These are phyloP conservation scores for Arthrinium phaeospermum DNA, from an alignment of 2,329 filamentous ascomycete species.

Conservation along the genomic window DNA sequence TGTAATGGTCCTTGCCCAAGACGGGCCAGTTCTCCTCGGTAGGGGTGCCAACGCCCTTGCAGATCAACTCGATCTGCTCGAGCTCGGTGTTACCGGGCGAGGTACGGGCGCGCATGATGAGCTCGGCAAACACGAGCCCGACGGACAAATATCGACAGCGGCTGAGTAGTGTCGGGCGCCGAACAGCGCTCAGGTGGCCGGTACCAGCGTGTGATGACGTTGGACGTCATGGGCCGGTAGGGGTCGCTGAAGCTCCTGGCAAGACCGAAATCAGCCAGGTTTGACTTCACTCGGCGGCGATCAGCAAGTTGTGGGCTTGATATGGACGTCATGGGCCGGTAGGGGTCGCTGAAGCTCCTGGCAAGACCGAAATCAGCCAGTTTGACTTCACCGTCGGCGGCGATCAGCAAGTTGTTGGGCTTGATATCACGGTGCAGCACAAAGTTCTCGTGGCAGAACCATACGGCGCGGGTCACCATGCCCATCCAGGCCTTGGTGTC, in stretches of 20 bases:
- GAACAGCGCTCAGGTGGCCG: conserved; percentile 88
- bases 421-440: conserved; percentile 98
- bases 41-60: conserved; percentile 84
- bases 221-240: conserved; percentile 85
- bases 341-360: conserved; percentile 86
- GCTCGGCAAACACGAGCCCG: conserved; percentile 90
- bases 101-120: conserved; percentile 80
- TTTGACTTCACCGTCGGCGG: conserved; percentile 90
- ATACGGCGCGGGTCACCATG: conserved; percentile 91
- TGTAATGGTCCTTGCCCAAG: conserved; percentile 74
- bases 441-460: conserved; percentile 96
- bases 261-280: conserved; percentile 95
- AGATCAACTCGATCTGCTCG: conserved; percentile 84
- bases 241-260: conserved; percentile 90
- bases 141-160: conserved; percentile 92
- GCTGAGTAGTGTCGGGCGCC: conserved; percentile 88
- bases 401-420: conserved; percentile 96
- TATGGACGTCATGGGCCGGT: conserved; percentile 89
- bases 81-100: conserved; percentile 84
- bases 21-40: conserved; percentile 92
- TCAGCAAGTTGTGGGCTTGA: conserved; percentile 97
- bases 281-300: conserved; percentile 94
- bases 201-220: conserved; percentile 98
- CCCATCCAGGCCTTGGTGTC: conserved; percentile 99
- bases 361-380: conserved; percentile 98